These are phyloP conservation scores for Boehmeria nivea DNA, from an alignment of 306 rosid species.

Conservation along the genomic window DNA sequence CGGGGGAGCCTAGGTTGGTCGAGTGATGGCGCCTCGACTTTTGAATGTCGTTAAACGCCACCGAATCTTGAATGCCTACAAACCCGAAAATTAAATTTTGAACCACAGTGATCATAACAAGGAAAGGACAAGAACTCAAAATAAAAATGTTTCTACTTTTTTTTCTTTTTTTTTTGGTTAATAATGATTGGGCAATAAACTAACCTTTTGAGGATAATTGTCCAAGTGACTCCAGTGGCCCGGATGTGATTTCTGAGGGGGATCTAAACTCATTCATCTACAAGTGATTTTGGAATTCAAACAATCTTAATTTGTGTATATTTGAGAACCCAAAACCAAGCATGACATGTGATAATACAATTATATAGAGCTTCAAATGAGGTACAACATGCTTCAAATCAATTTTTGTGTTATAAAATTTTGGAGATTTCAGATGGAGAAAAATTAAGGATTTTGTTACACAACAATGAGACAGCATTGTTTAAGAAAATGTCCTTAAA, in stretches of 20 bases:
- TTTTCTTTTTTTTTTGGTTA: background rate
- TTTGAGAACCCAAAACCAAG: background rate
- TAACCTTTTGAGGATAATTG: conserved; percentile 42
- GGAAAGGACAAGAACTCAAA: background rate
- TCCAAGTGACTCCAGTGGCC: conserved; percentile 19
- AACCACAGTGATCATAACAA: background rate
- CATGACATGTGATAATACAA: too few species aligned
- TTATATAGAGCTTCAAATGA: too few species aligned
- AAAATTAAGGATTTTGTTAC: too few species aligned
- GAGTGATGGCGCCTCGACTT: conserved; percentile 34
- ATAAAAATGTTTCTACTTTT: background rate
- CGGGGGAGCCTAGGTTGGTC: conserved; percentile 13
- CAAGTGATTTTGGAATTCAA: background rate
- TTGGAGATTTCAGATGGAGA: too few species aligned
- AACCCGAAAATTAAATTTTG: background rate
- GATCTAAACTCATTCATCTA: conserved; percentile 66
- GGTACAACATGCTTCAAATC: too few species aligned
- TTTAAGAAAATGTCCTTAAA: too few species aligned
- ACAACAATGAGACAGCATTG: too few species aligned
- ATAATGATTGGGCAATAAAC: background rate
- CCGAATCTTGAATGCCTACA: conserved; percentile 17
- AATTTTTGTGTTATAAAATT: too few species aligned
- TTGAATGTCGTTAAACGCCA: conserved; percentile 16
- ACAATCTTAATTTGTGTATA: background rate
- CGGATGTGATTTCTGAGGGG: conserved; percentile 28